Conservation (phyloP, 2,329 filamentous ascomycete genomes). For the Septoria linicola region DNA sequence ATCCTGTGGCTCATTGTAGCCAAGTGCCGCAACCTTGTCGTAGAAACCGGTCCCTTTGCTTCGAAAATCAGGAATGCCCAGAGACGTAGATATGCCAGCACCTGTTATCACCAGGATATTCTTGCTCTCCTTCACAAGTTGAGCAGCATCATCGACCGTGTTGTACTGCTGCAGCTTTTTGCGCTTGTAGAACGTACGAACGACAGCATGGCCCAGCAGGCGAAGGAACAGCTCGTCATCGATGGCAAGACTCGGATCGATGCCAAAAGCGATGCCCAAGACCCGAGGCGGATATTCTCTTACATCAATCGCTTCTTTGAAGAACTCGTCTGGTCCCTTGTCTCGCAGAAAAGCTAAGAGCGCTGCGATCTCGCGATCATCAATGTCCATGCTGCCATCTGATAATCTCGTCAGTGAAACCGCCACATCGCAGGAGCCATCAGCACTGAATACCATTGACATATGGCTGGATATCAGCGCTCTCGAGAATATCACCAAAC, state of each 20-base stretch:
- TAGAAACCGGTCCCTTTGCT: conserved; percentile 92
- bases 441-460: conserved; percentile 8
- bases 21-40: conserved; percentile 75
- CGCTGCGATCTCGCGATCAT: conserved; percentile 14
- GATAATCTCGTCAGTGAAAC: conserved; percentile 12
- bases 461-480: conserved; percentile 14
- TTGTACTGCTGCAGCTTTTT: conserved; percentile 79
- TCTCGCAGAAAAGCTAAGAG: conserved; percentile 56
- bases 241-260: conserved; percentile 63
- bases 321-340: conserved; percentile 76
- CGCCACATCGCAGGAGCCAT: background rate
- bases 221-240: conserved; percentile 70
- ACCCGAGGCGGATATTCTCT: conserved; percentile 74
- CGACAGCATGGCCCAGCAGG: conserved; percentile 73
- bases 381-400: conserved; percentile 22
- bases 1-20: conserved; percentile 78
- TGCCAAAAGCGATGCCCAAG: conserved; percentile 80
- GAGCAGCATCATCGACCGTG: conserved; percentile 81
- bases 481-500: conserved; percentile 17
- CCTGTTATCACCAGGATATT: conserved; percentile 95
- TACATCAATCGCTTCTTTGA: conserved; percentile 67
- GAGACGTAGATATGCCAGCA: conserved; percentile 91
- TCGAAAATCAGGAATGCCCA: conserved; percentile 95
- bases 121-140: conserved; percentile 67
- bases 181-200: conserved; percentile 76